Base-by-base conservation (phyloP, 331 rosid genomes). In the Pyracantha coccinea region DNA sequence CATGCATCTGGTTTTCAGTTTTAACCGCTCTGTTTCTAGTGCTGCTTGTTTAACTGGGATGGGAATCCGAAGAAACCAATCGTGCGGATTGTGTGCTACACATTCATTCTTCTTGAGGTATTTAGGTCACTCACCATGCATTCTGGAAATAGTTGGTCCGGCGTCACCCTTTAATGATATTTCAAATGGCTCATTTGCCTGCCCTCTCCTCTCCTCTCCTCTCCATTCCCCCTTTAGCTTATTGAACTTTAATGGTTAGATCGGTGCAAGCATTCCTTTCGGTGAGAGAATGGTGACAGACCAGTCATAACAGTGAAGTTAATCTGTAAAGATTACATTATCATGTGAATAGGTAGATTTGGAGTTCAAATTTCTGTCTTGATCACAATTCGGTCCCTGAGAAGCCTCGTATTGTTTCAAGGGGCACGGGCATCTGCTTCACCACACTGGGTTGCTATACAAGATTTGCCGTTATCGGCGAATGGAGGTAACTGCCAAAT, bases 401-500 rank as follows among this genome's bases (percentile, higher is more conserved):
- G 61, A 68, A 45, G 69, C 71, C 45, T 52, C 31, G 54, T 58
- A 13, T 75, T 32, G 45, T 60, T 70, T 65, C 58, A 62, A 73
- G 31, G 67, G 81, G 68, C 83, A 35, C 73, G 78, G 74, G 71
- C 71, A 35, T 80, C 78, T 12, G 13, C 74, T 38, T 38, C 57
- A 11, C 66, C 70, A 80, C 76, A 77, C 54, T 54, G 78, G 62
- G 80, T 60, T 68, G 66, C 65, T 4, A 15, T 8, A 72, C 62
- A 25, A 24, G 29, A 71, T 68, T 20, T 20, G 13, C 27, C 31
- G 69, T 55, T 65, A 57, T 15, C 63, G 68, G 73, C 50, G 47
- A n/a, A 68, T 72, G 57, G 84, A 81, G 88, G 87, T 84, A 83
- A 86, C 72, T 60, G 70, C 77, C 75, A 53, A 63, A 63, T 76